A percentile compares a stretch with the other conserved stretches of the same genome.
Conservation (phyloP, 1,139 yeast genomes). For the Yamadazyma mexicana region DNA sequence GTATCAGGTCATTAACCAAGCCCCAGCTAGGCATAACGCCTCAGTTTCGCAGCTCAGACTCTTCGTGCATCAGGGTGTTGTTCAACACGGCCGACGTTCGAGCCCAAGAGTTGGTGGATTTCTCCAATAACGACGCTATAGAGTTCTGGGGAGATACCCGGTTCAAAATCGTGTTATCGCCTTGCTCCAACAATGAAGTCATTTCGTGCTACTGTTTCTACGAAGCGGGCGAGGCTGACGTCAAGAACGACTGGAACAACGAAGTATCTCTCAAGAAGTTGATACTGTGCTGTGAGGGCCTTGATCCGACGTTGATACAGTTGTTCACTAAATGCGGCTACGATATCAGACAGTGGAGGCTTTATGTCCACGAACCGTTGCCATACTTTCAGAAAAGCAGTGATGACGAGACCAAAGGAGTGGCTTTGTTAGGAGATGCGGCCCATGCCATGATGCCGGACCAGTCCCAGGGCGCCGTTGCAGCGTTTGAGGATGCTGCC, state of each 20-base stretch:
- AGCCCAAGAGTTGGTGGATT: slow-evolving; percentile 17
- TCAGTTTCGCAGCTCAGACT: slow-evolving; percentile 19
- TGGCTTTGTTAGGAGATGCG: slow-evolving; percentile 37
- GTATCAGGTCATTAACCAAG: slow-evolving; percentile 28
- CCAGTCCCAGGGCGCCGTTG: slow-evolving; percentile 42
- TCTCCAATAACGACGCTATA: slow-evolving; percentile 23
- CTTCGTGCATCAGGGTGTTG: slow-evolving; percentile 18
- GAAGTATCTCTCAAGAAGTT: slow-evolving; percentile 22
- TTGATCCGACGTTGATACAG: slow-evolving; percentile 22
- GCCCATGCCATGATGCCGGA: slow-evolving; percentile 43
- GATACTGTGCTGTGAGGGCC: slow-evolving; percentile 17
- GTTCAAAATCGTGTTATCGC: slow-evolving; percentile 26
- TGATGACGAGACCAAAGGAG: slow-evolving; percentile 18
- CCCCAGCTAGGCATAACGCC: slow-evolving; percentile 21
- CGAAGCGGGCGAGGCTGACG: slow-evolving; percentile 13
- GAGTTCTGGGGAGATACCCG: slow-evolving; percentile 29
- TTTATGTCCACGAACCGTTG: slow-evolving; percentile 27
- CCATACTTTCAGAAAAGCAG: slow-evolving; percentile 22
- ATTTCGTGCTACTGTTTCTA: slow-evolving; percentile 28
- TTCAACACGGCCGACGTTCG: slow-evolving; percentile 21
- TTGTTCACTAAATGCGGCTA: slow-evolving; percentile 25
- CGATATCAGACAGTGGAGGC: slow-evolving; percentile 31
- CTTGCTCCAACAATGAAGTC: slow-evolving; percentile 25
- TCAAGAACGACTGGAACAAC: slow-evolving; percentile 23
- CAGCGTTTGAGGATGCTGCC: slow-evolving; percentile 35